Percentiles rank a stretch among this genome's conserved stretches.
Conservation (phyloP, 2,329 filamentous ascomycete species). For the Botrytis galanthina region DNA sequence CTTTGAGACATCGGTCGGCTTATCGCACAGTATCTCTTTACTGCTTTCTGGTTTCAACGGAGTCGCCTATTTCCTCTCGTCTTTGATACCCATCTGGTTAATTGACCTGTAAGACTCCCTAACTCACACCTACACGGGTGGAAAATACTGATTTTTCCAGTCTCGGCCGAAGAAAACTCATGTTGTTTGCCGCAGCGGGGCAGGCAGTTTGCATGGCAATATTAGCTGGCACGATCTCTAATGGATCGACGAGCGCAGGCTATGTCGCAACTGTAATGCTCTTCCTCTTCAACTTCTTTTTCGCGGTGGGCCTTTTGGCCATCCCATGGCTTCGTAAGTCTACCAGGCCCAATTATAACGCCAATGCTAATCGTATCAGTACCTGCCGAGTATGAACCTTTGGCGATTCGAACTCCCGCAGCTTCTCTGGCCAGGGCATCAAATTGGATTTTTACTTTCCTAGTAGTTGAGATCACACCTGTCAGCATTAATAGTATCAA, state of each 20-base stretch:
- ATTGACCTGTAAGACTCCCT: background rate
- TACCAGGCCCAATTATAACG: slow-evolving; percentile 41
- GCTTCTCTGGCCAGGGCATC: slow-evolving; percentile 40
- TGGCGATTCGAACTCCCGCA: slow-evolving; percentile 29
- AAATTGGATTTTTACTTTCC: slow-evolving; percentile 68
- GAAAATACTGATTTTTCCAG: slow-evolving; percentile 35
- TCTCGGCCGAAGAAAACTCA: slow-evolving; percentile 65
- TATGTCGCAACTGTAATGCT: slow-evolving; percentile 42
- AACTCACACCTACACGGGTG: too few species aligned
- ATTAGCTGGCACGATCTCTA: slow-evolving; percentile 38
- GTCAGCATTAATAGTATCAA: slow-evolving; percentile 38
- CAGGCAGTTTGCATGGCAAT: slow-evolving; percentile 66
- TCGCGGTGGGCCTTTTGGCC: slow-evolving; percentile 45
- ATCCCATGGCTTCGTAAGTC: slow-evolving; percentile 51
- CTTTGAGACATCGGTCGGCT: slow-evolving; percentile 48
- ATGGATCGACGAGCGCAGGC: slow-evolving; percentile 36
- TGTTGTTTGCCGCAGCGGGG: slow-evolving; percentile 67
- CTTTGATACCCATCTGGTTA: background rate
- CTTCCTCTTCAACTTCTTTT: slow-evolving; percentile 36
- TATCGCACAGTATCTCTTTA: slow-evolving; percentile 48
- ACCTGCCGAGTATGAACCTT: slow-evolving; percentile 42
- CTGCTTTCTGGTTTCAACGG: slow-evolving; percentile 53
- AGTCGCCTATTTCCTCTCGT: background rate
- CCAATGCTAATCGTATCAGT: slow-evolving; percentile 58
- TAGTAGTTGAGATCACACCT: slow-evolving; percentile 53